These are phyloP conservation scores for Kuraishia molischiana DNA, from an alignment of 805 yeast species.

Conservation along the genomic window DNA sequence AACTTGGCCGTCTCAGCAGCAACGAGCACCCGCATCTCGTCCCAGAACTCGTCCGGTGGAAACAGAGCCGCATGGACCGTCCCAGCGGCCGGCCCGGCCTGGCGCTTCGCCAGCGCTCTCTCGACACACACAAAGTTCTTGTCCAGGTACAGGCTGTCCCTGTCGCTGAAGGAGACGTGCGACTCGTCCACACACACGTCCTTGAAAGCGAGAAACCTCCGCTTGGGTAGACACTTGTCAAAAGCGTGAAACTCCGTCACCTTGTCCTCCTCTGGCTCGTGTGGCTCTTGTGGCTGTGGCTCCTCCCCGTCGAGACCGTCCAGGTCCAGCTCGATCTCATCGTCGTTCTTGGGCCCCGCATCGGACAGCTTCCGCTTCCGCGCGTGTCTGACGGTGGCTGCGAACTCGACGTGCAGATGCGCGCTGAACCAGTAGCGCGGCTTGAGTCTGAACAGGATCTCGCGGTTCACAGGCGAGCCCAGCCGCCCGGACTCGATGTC, in stretches of 20 bases:
- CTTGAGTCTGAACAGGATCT: constrained; percentile 37
- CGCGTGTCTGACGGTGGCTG: constrained; percentile 41
- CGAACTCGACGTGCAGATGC: constrained; percentile 72
- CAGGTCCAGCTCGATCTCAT: constrained; percentile 20
- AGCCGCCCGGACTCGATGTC: constrained; percentile 53
- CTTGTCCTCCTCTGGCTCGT: constrained; percentile 4
- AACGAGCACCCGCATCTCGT: constrained; percentile 9
- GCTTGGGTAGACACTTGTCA: constrained; percentile 70
- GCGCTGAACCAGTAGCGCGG: constrained; percentile 84
- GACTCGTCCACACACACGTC: constrained; percentile 25
- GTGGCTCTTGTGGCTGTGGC: constrained; percentile 3
- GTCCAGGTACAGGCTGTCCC: constrained; percentile 20
- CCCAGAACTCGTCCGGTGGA: constrained; percentile 7
- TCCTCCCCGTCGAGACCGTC: constrained; percentile 12
- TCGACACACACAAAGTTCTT: constrained; percentile 20
- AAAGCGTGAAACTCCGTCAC: constrained; percentile 59
- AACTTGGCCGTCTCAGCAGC: constrained; percentile 4
- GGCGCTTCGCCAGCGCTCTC: not conserved
- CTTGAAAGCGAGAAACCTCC: constrained; percentile 46
- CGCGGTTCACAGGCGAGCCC: constrained; percentile 65
- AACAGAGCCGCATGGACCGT: constrained; percentile 5
- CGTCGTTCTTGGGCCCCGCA: constrained; percentile 8
- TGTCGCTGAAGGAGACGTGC: constrained; percentile 9
- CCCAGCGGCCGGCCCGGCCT: not conserved
- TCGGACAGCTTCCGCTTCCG: constrained; percentile 6